phyloP scores from a whole-genome alignment of 768 basidiomycete genomes.

The Cantharellus cinnabarinus region DNA sequence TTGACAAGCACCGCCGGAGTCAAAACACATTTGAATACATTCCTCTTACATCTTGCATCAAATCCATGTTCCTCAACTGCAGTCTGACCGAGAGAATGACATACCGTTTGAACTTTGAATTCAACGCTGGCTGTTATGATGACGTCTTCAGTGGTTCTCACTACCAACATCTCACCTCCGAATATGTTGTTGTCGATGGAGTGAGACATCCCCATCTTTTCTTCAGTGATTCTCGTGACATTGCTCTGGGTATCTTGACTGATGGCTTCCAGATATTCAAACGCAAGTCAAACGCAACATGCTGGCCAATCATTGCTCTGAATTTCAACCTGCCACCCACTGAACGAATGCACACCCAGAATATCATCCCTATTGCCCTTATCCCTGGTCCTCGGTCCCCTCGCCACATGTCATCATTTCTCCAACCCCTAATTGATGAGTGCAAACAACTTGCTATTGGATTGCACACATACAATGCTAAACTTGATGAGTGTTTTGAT shows the following conservation, averaged over 20 bases:
- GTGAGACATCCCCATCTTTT: slow-evolving; percentile 11
- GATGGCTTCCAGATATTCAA: slow-evolving; percentile 26
- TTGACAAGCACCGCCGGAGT: slow-evolving; percentile 10
- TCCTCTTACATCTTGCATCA: slow-evolving; percentile 21
- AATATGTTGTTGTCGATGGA: slow-evolving; percentile 17
- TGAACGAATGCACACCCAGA: slow-evolving; percentile 16
- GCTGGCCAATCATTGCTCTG: slow-evolving; percentile 20
- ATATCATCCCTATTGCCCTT: slow-evolving; percentile 22
- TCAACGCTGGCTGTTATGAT: slow-evolving; percentile 10
- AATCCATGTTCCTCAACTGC: slow-evolving; percentile 11
- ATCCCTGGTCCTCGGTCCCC: slow-evolving; percentile 30
- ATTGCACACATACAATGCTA: slow-evolving; percentile 14
- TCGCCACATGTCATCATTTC: slow-evolving; percentile 21
- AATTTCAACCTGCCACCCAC: slow-evolving; percentile 26
- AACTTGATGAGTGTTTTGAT: slow-evolving; percentile 11
- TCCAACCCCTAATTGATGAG: slow-evolving; percentile 20
- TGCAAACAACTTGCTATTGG: slow-evolving; percentile 17
- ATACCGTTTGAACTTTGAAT: slow-evolving; percentile 15
- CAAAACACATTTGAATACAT: slow-evolving; percentile 19
- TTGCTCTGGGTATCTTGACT: slow-evolving; percentile 23
- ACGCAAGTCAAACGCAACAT: background rate
- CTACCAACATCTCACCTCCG: slow-evolving; percentile 14
- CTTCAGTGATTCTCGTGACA: slow-evolving; percentile 22
- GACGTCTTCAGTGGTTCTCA: slow-evolving; percentile 21
- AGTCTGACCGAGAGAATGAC: slow-evolving; percentile 11